Base-by-base conservation (phyloP, 352 stramenopile genomes). In the Pythium graminicola region DNA sequence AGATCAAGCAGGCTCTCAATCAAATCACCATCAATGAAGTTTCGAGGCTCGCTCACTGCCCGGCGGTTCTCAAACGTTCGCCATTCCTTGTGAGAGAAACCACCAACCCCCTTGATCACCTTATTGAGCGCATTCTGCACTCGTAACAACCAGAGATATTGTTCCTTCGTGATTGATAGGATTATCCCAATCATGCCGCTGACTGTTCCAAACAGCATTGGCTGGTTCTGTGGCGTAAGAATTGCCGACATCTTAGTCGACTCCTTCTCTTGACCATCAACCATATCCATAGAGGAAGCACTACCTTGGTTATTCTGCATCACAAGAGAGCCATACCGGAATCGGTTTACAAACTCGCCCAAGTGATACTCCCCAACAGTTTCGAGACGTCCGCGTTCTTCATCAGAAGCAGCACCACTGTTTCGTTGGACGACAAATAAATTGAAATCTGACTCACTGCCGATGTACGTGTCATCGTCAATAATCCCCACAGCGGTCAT, bases 1-100 rank as follows among this genome's bases (percentile, higher is more conserved):
- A 98, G 71, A 67, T 99, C 95, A 31, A 98, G 70, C 39, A 98
- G 97, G 33, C 76, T 93, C 72, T 98, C 94, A 31, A 98, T 70
- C 38, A 98, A 68, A 66, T 99, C 94, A 27, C 95, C 94, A 62
- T 99, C 94, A 31, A 99, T 92, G 60, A 98, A 98, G 61, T 96
- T 96, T 38, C 82, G 82, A 23, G 79, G 77, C 55, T 95, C 86
- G 31, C 81, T 81, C 8, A 79, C 64, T 1, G 78, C 73, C n/a
- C 85, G 75, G 17, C 95, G 86, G 54, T 86, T 96, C 58, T 95
- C 80, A 64, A 96, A 98, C 23, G 86, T 93, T 41, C 93, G 79
- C 77, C 93, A 98, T 33, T 96, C 76, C 48, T 87, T 86, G 81
- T 98, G 93, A 4, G 75, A 89, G 23, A 98, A 88, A 22, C 90